Base-by-base conservation (phyloP, 1,284 basidiomycete species). In the Sporisorium graminicola region DNA sequence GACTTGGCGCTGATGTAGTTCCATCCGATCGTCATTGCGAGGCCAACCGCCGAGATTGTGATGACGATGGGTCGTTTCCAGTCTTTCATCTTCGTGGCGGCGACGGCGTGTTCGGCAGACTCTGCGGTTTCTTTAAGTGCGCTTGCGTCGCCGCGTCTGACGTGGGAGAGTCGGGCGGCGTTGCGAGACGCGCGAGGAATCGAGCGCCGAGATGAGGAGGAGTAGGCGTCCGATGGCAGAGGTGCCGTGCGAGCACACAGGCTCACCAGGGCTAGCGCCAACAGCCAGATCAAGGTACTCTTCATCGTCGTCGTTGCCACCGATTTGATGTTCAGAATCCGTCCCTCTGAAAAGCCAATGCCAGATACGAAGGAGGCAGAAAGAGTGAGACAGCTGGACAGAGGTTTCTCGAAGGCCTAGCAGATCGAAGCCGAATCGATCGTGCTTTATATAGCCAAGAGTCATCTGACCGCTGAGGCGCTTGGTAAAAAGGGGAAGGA, bases 21-120 rank as follows among this genome's bases (percentile, higher is more conserved):
- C 73, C 73, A 75, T 1, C 67, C 73, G 2, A 58, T 24, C 0
- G 67, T 70, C 47, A 55, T 62, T 12, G 29, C 33, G 1, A 70
- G 12, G 2, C 73, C 64, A 7, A 67, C 22, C 8, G 5, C 59
- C 0, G 64, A 52, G 22, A 47, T 61, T 3, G 46, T 16, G 49
- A 74, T 33, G n/a, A 59, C 47, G n/a, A 69, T 43, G 10, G 52
- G 66, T 43, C 63, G 54, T 35, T 74, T 74, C 71, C 62, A 65
- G 50, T 67, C 71, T n/a, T 46, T 52, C 9, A 42, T 43, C 42
- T 35, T 42, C 16, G n/a, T 10, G 1, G 40, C 3, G 3, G 10
- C 1, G n/a, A 51, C 24, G 42, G 47, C 37, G 16, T 20, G 7
- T 37, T 63, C 44, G 35, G 53, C 22, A 24, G 42, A 9, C 8